These are phyloP conservation scores for Saturnispora hagleri DNA, from an alignment of 805 yeast genomes.

Conservation along the genomic window DNA sequence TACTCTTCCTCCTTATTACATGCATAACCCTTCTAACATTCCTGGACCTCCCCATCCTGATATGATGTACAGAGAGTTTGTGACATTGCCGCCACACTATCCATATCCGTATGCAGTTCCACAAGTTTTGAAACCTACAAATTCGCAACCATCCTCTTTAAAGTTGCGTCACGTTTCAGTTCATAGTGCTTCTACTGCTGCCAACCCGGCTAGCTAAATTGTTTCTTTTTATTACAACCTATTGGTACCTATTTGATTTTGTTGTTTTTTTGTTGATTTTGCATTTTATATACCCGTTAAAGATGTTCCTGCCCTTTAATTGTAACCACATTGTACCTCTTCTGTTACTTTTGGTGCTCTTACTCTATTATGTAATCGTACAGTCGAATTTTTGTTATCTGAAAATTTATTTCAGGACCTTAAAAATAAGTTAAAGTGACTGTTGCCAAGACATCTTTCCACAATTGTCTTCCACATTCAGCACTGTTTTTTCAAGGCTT, in stretches of 20 bases:
- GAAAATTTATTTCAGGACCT: no score
- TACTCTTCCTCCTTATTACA: not conserved
- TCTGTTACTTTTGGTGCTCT: no score
- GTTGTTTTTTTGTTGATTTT: not conserved
- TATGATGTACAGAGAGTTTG: not conserved
- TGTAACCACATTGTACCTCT: no score
- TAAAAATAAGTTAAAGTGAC: no score
- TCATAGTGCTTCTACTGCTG: not conserved
- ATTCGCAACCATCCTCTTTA: not conserved
- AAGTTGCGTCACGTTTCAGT: not conserved
- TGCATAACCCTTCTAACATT: not conserved
- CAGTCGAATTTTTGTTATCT: no score
- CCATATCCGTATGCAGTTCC: constrained; percentile 1
- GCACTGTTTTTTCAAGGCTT: no score
- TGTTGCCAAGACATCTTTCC: no score
- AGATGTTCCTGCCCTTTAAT: not conserved
- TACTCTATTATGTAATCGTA: no score
- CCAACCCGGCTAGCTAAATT: not conserved
- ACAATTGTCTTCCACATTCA: no score
- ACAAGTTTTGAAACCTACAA: not conserved
- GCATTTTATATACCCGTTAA: not conserved
- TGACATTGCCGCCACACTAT: constrained; percentile 1
- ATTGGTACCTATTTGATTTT: not conserved
- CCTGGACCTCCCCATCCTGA: not conserved
- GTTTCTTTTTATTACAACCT: not conserved